Conservation (phyloP, 305 asterid genomes). For the Caryopteris hybrid region DNA sequence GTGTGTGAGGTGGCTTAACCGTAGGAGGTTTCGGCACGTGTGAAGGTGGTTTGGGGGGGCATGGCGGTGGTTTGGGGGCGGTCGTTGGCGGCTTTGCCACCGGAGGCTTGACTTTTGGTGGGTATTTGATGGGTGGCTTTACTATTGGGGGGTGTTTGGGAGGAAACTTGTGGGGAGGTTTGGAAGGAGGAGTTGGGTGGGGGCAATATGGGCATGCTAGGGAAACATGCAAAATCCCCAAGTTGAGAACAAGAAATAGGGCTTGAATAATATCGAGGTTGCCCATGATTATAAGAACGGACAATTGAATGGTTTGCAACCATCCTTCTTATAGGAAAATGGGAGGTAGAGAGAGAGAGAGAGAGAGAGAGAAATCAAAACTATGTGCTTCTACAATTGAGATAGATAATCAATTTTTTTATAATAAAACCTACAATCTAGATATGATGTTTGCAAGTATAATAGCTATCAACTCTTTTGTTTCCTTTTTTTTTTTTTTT, state of each 20-base stretch:
- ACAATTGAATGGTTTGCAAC: not conserved
- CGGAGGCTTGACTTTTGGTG: conserved; percentile 19
- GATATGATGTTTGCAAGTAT: too few species aligned
- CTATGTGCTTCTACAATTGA: not conserved
- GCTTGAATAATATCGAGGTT: conserved; percentile 7
- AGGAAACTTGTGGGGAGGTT: conserved; percentile 20
- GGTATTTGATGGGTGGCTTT: not conserved
- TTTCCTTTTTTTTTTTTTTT: too few species aligned
- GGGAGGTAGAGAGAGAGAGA: not conserved
- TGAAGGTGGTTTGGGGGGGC: not conserved
- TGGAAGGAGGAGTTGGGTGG: conserved; percentile 37
- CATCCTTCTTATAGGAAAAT: conserved; percentile 25
- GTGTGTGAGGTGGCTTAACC: not conserved
- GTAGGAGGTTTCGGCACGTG: not conserved
- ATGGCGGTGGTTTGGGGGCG: not conserved
- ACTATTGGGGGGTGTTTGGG: not conserved
- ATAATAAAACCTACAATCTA: too few species aligned
- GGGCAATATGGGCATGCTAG: conserved; percentile 55
- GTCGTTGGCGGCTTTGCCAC: not conserved
- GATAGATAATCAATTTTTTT: not conserved
- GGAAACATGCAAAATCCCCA: conserved; percentile 32
- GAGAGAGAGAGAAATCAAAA: not conserved
- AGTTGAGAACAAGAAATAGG: conserved; percentile 34
- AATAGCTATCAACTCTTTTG: too few species aligned
- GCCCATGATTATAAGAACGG: conserved; percentile 23